Evolutionary conservation across 164 flowering plant species (phyloP), one percentile per base, ranked within the genome.

Genomic region (Nelumbo lutea): DNA sequence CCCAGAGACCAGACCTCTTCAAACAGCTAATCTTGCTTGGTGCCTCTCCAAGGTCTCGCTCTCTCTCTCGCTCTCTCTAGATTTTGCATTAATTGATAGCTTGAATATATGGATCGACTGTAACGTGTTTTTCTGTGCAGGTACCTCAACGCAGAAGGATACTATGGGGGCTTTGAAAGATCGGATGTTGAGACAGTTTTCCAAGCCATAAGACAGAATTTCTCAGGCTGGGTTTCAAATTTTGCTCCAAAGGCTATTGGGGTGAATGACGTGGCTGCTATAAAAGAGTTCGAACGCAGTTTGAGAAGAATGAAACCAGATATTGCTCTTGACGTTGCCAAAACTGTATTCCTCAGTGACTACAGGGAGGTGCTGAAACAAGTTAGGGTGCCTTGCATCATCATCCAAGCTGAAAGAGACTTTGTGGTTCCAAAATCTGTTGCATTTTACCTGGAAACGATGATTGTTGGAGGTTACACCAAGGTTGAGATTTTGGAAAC

Each of bases 41-140:
- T 42, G 84, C 75, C 60, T 83, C 86, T 62, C 86, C 86, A 3
- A 80, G 84, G 86, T 62, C 73, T 61, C 73, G 59, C 70, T 43
- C 61, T 40, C 43, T n/a, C 65, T 62, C 71, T 43, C 38, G 8
- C 41, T 44, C 11, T 2, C 6, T 64, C 42, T 61, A 42, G 10
- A 9, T 1, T 61, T 9, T 41, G 5, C 4, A 4, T 8, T 61
- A 1, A 41, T 42, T 41, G n/a, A 41, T 40, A 13, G 41, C 15
- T 4, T 63, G 27, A 27, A 27, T 27, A 27, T 27, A 27, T 27
- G 27, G 27, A 27, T 27, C 27, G 27, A 27, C 27, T 27, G 27
- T 27, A 27, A 27, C 27, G 27, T 27, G 27, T 38, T 2, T 11
- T 39, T 65, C 2, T n/a, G 38, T 68, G 41, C 59, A 83, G 86